These are phyloP conservation scores for Boletus patriciae DNA, from an alignment of 768 basidiomycete genomes.

Conservation along the genomic window DNA sequence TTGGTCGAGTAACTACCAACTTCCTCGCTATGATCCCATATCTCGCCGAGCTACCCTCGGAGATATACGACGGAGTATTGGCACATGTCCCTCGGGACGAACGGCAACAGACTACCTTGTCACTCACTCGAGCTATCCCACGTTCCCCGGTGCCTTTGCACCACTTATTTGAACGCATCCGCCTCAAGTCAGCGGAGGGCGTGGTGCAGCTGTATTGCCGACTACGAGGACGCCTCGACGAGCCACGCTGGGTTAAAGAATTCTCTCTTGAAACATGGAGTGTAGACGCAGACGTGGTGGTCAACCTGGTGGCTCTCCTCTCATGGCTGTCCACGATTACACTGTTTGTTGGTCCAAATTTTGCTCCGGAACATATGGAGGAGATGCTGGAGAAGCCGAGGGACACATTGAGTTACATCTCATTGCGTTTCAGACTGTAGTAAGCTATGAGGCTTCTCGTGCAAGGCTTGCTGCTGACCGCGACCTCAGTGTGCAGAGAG, in stretches of 20 bases:
- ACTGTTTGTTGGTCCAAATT: slow-evolving; percentile 73
- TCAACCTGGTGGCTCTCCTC: slow-evolving; percentile 64
- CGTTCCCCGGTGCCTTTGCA: slow-evolving; percentile 53
- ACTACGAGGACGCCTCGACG: slow-evolving; percentile 41
- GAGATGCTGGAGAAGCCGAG: slow-evolving; percentile 59
- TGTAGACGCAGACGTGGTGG: slow-evolving; percentile 72
- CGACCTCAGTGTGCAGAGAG: slow-evolving; percentile 57
- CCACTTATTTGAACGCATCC: slow-evolving; percentile 59
- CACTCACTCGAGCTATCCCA: slow-evolving; percentile 66
- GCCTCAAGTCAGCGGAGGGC: slow-evolving; percentile 50
- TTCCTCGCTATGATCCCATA: slow-evolving; percentile 16
- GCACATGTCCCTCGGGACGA: slow-evolving; percentile 45
- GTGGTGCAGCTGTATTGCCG: slow-evolving; percentile 57
- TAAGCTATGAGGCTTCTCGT: slow-evolving; percentile 37
- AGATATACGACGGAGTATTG: slow-evolving; percentile 65
- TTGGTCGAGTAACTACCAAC: not conserved
- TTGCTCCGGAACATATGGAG: slow-evolving; percentile 79
- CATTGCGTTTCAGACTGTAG: slow-evolving; percentile 83
- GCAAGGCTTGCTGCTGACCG: not conserved
- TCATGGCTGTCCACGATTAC: slow-evolving; percentile 49
- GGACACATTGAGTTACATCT: slow-evolving; percentile 48
- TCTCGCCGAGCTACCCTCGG: slow-evolving; percentile 52
- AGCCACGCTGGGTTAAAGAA: slow-evolving; percentile 44
- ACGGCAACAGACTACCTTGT: slow-evolving; percentile 53
- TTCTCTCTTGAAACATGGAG: slow-evolving; percentile 62